These are phyloP conservation scores for Mucor velutinosus DNA, from an alignment of 371 early-diverging fungal species.

Conservation along the genomic window DNA sequence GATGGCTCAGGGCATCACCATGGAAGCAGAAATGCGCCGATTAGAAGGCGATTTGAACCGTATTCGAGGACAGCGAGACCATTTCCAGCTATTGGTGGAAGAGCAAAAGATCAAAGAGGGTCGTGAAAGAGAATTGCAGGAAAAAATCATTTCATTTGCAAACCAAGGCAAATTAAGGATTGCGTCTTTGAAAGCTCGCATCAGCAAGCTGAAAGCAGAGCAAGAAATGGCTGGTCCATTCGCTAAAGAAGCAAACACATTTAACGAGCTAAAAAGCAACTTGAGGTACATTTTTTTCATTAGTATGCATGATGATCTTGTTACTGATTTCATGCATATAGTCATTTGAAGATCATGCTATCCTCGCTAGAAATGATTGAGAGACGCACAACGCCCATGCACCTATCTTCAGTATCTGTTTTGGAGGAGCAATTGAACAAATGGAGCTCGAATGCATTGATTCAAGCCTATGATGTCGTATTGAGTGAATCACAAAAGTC, in stretches of 20 bases:
- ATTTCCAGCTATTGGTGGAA: constrained; percentile 72
- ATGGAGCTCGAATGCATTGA: constrained; percentile 12
- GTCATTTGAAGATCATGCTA: constrained; percentile 7
- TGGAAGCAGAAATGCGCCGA: constrained; percentile 70
- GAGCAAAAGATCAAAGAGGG: constrained; percentile 69
- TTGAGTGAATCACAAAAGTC: constrained; percentile 14
- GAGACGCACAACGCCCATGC: not conserved
- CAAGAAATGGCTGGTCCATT: constrained; percentile 29
- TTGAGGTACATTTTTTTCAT: constrained; percentile 5
- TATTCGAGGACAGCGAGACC: constrained; percentile 80
- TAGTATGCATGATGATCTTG: not conserved
- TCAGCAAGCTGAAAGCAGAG: constrained; percentile 50
- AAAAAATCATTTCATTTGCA: constrained; percentile 71
- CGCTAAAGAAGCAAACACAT: constrained; percentile 21
- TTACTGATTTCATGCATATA: not conserved
- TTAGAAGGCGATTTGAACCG: constrained; percentile 77
- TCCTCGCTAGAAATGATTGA: constrained; percentile 20
- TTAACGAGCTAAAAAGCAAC: constrained; percentile 14
- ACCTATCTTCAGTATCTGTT: not conserved
- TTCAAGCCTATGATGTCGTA: constrained; percentile 9
- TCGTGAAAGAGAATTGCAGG: constrained; percentile 64
- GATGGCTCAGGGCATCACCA: constrained; percentile 21
- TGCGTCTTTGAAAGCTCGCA: constrained; percentile 55
- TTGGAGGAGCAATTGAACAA: constrained; percentile 15
- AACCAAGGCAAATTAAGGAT: constrained; percentile 50